These are phyloP conservation scores for Entomortierella beljakovae DNA, from an alignment of 192 early-diverging fungal species.

Conservation along the genomic window DNA sequence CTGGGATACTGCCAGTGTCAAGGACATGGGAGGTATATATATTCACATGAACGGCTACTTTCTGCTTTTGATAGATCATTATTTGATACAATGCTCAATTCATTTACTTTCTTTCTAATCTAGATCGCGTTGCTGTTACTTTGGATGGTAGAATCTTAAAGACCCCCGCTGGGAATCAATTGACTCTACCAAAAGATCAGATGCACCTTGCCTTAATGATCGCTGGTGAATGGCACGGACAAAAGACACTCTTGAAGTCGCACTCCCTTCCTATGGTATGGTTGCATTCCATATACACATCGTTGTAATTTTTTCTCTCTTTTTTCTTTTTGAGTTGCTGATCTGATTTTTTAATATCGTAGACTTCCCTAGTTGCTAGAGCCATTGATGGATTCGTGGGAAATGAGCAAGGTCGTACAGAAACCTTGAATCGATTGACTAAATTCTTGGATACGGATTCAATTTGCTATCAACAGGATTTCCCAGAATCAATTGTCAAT, in stretches of 20 bases:
- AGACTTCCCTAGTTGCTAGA: conserved; percentile 91
- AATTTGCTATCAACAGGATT: conserved; percentile 86
- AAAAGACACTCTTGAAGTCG: conserved; percentile 79
- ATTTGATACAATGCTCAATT: too few species aligned
- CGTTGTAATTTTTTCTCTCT: not conserved
- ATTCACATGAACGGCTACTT: too few species aligned
- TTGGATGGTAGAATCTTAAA: conserved; percentile 87
- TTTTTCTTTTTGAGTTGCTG: not conserved
- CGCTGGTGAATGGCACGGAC: conserved; percentile 95
- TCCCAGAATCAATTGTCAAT: conserved; percentile 80
- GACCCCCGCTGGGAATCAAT: conserved; percentile 80
- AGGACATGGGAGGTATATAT: conserved; percentile 57
- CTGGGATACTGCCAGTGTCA: conserved; percentile 68
- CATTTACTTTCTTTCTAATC: not conserved
- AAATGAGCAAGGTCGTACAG: conserved; percentile 64
- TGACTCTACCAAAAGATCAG: conserved; percentile 70
- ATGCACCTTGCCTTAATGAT: conserved; percentile 81
- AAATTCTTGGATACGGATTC: conserved; percentile 92
- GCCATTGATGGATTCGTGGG: conserved; percentile 81
- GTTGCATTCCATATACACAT: not conserved
- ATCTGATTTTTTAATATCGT: not conserved
- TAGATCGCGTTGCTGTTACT: conserved; percentile 62
- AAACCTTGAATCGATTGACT: conserved; percentile 81
- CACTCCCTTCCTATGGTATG: conserved; percentile 89
- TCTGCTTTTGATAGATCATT: too few species aligned